Conservation (phyloP, 441 rosid species). For the Pelargonium myrrhifolium region DNA sequence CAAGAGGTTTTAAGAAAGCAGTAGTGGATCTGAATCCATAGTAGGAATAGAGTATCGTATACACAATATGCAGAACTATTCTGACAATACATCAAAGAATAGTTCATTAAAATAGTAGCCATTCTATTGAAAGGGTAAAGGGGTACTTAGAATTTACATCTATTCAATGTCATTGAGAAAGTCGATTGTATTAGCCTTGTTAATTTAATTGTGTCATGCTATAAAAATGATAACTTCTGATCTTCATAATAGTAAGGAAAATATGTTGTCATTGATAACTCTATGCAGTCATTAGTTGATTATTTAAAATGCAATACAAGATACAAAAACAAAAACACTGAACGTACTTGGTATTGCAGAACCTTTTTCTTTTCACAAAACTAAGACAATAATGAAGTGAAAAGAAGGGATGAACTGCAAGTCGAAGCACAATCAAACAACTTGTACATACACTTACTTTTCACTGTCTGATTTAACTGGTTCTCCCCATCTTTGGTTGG, state of each 20-base stretch:
- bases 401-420: no score
- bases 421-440: no score
- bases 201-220: background rate
- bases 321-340: no score
- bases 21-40: background rate
- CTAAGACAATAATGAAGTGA: no score
- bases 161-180: conserved; percentile 2
- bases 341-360: no score
- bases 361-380: no score
- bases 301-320: no score
- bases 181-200: background rate
- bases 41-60: background rate
- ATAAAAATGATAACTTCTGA: background rate
- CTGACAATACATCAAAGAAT: background rate
- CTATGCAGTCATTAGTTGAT: no score
- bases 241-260: background rate
- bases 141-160: conserved; percentile 6
- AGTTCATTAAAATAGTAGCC: background rate
- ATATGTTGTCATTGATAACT: no score
- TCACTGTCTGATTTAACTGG: no score
- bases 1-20: background rate
- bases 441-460: no score
- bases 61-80: background rate
- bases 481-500: no score
- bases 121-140: background rate